Evolutionary conservation across 257 asterid species (phyloP).

Genomic region (Haberlea rhodopensis): DNA sequence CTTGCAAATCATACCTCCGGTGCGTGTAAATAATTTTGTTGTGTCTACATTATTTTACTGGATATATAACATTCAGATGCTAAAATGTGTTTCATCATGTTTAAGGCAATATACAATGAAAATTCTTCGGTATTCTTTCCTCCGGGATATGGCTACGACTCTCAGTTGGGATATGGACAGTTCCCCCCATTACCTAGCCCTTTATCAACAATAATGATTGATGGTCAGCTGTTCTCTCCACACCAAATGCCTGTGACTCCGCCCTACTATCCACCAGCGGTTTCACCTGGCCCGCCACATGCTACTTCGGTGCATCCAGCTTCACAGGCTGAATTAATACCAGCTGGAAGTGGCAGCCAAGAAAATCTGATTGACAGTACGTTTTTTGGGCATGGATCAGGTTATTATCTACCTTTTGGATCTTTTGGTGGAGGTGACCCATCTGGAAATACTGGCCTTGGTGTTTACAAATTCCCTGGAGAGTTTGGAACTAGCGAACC

Average conservation of each 20-base stretch:
- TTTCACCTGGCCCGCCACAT: slow-evolving; percentile 90
- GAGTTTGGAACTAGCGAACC: slow-evolving; percentile 75
- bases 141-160: slow-evolving; percentile 82
- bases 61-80: slow-evolving; percentile 16
- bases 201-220: slow-evolving; percentile 82
- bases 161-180: slow-evolving; percentile 95
- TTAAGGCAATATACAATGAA: slow-evolving; percentile 89
- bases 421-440: slow-evolving; percentile 78
- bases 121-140: slow-evolving; percentile 67
- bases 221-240: slow-evolving; percentile 90
- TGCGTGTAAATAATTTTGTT: slow-evolving; percentile 39
- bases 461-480: slow-evolving; percentile 72
- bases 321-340: slow-evolving; percentile 71
- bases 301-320: slow-evolving; percentile 59
- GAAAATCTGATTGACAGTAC: slow-evolving; percentile 66
- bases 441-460: slow-evolving; percentile 69
- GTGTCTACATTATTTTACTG: slow-evolving; percentile 20
- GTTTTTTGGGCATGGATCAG: slow-evolving; percentile 73
- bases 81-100: slow-evolving; percentile 33
- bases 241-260: slow-evolving; percentile 81
- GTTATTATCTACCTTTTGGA: slow-evolving; percentile 86
- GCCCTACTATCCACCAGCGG: slow-evolving; percentile 64
- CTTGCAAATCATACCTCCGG: slow-evolving; percentile 85
- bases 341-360: slow-evolving; percentile 70
- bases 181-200: slow-evolving; percentile 87